Base-by-base conservation (phyloP, 306 rosid species). In the Purshia tridentata region DNA sequence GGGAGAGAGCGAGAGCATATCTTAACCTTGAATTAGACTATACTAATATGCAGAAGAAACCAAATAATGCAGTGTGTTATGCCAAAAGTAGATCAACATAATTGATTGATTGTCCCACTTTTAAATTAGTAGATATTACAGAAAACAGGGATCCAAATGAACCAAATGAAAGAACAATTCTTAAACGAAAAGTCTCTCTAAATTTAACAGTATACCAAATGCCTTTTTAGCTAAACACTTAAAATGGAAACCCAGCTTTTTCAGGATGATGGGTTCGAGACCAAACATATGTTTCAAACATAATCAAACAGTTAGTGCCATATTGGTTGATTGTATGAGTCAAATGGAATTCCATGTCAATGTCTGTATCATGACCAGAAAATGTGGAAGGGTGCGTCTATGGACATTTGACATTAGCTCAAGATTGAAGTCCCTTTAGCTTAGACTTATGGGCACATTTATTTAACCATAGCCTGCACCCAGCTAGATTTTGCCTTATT, bases 241-340 rank as follows among this genome's bases (percentile, higher is more conserved):
- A 70, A 29, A 47, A 45, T 61, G 15, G 29, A 8, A 20, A 55
- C 20, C 45, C 56, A 20, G 9, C 11, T 46, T 18, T 61, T 37
- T 48, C 53, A 29, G 19, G 29, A 47, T 60, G 41, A 60, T 72
- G 58, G 56, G 44, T 46, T 23, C 75, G 12, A 57, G 76, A 72
- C 44, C 76, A 45, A 46, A 58, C 58, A 58, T 12, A 6, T 52
- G 49, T 67, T 22, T 54, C 56, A 49, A 19, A 12, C 61, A 49
- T 39, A 9, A 76, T 68, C 62, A 44, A 67, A 76, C 62, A 69
- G 19, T 76, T 58, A 67, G 20, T 40, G 52, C 48, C 11, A 67
- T 47, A 14, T 18, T 7, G 14, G 22, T 55, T 53, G 55, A 64
- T 74, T 42, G 61, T 46, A 66, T 45, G 46, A 60, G 13, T 60